Evolutionary conservation across 73 alveolate species (phyloP).

Genomic region (Uronychia setigera): DNA sequence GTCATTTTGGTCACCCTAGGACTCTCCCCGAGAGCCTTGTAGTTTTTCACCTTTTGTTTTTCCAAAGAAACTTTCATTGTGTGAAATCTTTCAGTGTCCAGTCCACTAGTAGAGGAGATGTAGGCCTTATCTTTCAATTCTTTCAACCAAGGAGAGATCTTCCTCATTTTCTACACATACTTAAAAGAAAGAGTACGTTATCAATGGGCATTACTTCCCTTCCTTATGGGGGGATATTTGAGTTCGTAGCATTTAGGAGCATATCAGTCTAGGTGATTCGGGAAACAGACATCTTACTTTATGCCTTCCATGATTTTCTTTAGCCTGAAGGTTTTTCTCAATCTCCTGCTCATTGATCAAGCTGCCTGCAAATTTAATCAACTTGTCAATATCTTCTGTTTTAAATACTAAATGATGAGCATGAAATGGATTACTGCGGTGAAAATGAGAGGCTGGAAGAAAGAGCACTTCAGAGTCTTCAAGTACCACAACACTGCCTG

Average conservation of each 20-base stretch:
- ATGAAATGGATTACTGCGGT: not conserved
- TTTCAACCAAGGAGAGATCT: not conserved
- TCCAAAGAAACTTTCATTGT: not conserved
- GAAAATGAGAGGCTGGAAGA: not conserved
- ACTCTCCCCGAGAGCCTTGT: not conserved
- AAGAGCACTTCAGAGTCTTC: not conserved
- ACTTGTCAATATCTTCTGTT: not conserved
- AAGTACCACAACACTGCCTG: not conserved
- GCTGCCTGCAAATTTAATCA: not conserved
- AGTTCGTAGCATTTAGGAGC: not conserved
- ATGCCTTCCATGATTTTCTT: not conserved
- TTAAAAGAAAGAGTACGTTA: not conserved
- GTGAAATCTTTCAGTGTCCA: not conserved
- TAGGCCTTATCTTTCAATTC: not conserved
- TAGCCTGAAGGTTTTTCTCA: not conserved
- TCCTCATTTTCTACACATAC: not conserved
- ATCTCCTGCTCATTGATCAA: not conserved
- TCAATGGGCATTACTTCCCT: not conserved
- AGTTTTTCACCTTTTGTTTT: not conserved
- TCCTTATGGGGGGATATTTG: not conserved
- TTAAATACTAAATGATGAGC: not conserved
- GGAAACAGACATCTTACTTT: not conserved
- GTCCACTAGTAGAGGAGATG: not conserved
- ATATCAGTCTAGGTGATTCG: conserved; percentile 1
- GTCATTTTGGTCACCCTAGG: not conserved